A percentile compares a stretch with the other conserved stretches of the same genome.
phyloP scores from a whole-genome alignment of 768 basidiomycete species.

The Cantharellus cinnabarinus region DNA sequence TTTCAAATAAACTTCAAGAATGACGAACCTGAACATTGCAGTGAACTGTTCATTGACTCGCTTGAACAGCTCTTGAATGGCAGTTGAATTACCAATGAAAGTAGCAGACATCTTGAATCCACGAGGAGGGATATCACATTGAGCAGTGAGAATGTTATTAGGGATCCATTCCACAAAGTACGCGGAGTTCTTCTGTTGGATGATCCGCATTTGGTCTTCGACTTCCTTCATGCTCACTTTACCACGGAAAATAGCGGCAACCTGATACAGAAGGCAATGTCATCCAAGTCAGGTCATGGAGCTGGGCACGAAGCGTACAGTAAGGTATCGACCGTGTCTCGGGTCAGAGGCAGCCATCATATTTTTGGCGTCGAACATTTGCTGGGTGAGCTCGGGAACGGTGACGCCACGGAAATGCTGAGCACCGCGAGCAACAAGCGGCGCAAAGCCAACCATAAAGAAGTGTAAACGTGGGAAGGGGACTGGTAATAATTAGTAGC shows the following conservation, averaged over 20 bases:
- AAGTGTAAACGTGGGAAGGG: conserved; percentile 99
- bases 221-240: conserved; percentile 99
- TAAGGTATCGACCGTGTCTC: conserved; percentile 91
- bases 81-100: conserved; percentile 93
- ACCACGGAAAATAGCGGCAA: conserved; percentile 95
- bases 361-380: conserved; percentile 99
- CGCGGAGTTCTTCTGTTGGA: conserved; percentile 92
- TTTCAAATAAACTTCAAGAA: conserved; percentile 93
- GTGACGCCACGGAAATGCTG: conserved; percentile 93
- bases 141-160: conserved; percentile 93
- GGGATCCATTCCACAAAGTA: conserved; percentile 99
- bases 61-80: conserved; percentile 97
- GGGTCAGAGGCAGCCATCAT: conserved; percentile 99
- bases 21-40: conserved; percentile 77
- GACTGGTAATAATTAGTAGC: conserved; percentile 25
- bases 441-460: conserved; percentile 96
- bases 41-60: conserved; percentile 97
- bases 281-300: background rate
- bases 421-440: conserved; percentile 81
- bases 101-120: conserved; percentile 94
- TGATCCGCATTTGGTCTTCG: conserved; percentile 96
- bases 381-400: conserved; percentile 92
- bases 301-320: conserved; percentile 27
- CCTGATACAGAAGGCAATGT: conserved; percentile 19
- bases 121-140: conserved; percentile 93